These are phyloP conservation scores for Fusarium dlaminii DNA, from an alignment of 2,329 filamentous ascomycete genomes.

Conservation along the genomic window DNA sequence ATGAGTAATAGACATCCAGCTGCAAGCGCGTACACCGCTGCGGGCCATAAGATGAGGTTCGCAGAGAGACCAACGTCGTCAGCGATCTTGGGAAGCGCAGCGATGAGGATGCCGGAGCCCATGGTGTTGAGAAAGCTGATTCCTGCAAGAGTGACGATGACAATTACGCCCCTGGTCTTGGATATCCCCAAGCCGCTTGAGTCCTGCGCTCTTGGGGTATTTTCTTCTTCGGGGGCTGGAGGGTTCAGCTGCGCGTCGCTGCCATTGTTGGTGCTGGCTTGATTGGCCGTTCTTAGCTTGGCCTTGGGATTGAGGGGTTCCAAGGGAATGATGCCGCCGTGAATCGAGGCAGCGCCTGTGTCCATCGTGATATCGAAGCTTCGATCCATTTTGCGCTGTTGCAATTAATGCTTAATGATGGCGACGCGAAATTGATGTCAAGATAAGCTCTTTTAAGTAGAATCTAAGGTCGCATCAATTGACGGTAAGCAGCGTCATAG, in stretches of 20 bases:
- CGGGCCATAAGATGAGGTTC: slow-evolving; percentile 36
- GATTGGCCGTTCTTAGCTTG: not conserved
- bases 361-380: not conserved
- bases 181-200: not conserved
- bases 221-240: not conserved
- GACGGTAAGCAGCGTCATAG: not conserved
- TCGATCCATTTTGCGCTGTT: not conserved
- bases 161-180: slow-evolving; percentile 4
- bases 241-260: not conserved
- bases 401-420: rapidly evolving
- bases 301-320: not conserved
- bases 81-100: slow-evolving; percentile 34
- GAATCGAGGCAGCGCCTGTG: not conserved
- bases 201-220: not conserved
- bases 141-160: slow-evolving; percentile 28
- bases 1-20: slow-evolving; percentile 45
- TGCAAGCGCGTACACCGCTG: slow-evolving; percentile 32
- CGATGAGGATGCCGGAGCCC: slow-evolving; percentile 38
- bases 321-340: slow-evolving; percentile 1
- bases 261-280: not conserved
- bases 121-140: slow-evolving; percentile 41
- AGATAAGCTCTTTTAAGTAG: not conserved
- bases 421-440: rapidly evolving
- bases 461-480: too few relatives aligned
- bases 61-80: slow-evolving; percentile 28